phyloP scores from a whole-genome alignment of 495 filamentous ascomycete species.

The Penicillium fimorum region DNA sequence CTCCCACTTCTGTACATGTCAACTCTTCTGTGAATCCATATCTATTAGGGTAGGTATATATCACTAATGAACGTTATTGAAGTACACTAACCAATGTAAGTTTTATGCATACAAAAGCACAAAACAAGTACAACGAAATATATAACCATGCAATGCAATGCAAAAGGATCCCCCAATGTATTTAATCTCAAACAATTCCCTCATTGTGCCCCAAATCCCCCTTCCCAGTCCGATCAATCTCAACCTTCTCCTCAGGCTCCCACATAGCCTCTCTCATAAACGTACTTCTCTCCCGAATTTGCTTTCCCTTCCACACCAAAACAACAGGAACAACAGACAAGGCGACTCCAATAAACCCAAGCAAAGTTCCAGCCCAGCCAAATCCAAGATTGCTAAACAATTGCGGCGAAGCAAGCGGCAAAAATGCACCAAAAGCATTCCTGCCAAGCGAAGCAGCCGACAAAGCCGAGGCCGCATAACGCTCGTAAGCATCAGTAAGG shows the following conservation, averaged over 20 bases:
- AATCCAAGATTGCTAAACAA: conserved; percentile 43
- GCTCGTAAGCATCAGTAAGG: conserved; percentile 47
- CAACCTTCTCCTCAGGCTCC: conserved; percentile 18
- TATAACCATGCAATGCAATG: not conserved
- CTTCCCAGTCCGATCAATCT: conserved; percentile 18
- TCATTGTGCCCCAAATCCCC: not conserved
- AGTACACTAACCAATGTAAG: too few species aligned
- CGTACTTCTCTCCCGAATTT: conserved; percentile 34
- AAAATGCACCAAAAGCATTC: conserved; percentile 35
- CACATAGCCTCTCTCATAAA: conserved; percentile 41
- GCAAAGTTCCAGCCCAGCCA: conserved; percentile 44
- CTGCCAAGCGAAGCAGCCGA: conserved; percentile 36
- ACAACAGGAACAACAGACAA: conserved; percentile 40
- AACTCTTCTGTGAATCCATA: too few species aligned
- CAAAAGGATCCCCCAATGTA: not conserved
- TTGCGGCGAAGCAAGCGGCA: conserved; percentile 38
- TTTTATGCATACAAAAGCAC: not conserved
- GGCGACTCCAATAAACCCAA: conserved; percentile 41
- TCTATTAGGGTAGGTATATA: too few species aligned
- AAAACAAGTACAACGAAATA: not conserved
- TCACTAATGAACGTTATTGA: too few species aligned
- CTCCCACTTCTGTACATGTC: too few species aligned
- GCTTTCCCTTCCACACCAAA: conserved; percentile 35
- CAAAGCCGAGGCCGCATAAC: conserved; percentile 39
- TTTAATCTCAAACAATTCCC: not conserved